Evolutionary conservation across 768 basidiomycete genomes (phyloP), one percentile per base, ranked within the genome.

Genomic region (Boletellus emodensis): DNA sequence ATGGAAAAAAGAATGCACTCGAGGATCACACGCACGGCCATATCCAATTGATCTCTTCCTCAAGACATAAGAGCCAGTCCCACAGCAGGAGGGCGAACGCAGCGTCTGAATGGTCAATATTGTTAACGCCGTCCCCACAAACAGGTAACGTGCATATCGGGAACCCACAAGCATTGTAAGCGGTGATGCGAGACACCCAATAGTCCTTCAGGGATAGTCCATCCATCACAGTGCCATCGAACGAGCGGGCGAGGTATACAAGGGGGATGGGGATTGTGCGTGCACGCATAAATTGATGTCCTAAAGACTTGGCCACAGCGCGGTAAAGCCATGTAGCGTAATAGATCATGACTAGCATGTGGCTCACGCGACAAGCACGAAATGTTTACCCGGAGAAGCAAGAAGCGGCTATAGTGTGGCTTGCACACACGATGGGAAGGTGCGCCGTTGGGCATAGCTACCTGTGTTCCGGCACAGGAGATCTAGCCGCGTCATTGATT

Each of bases 51-150:
- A 56, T 42, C 38, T 51, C 46, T 14, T 51, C n/a, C 35, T 51
- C 49, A 17, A 51, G 44, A 33, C 46, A 51, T 32, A 44, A 28
- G 30, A 56, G 17, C 53, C 53, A 56, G 37, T 56, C 53, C 45
- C 49, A 55, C 15, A 44, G 26, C 40, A 51, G 33, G 26, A 48
- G 24, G 38, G 26, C 26, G 15, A 51, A 18, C 7, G 54, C 54
- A 9, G 43, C 44, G 28, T 46, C 53, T 51, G 26, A 9, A 47
- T 11, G 18, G 18, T 33, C 9, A 44, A 30, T 7, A 15, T 2
- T 15, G 24, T 48, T 15, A 56, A 13, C 37, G 14, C 30, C 22
- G 11, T 18, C 36, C 18, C 28, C 34, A 22, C 9, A 10, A 5
- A 10, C 17, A 15, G 4, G 17, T 2, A 2, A 17, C 30, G 26